A percentile compares a stretch with the other conserved stretches of the same genome.
phyloP scores from a whole-genome alignment of 2,329 filamentous ascomycete species.

The Sordariomycetes sp. region DNA sequence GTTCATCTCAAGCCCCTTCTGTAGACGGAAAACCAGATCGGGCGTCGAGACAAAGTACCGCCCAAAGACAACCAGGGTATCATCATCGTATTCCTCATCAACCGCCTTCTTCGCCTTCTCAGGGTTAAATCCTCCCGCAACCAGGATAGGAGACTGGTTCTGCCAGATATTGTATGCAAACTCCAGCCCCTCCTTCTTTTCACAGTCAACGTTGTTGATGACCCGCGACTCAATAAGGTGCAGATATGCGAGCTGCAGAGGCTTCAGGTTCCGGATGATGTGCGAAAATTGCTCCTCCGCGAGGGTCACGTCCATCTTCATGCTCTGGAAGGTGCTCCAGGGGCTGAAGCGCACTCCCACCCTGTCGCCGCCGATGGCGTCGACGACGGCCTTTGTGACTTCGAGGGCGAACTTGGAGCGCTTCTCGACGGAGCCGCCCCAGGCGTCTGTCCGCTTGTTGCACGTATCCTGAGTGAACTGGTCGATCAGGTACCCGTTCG shows the following conservation, averaged over 20 bases:
- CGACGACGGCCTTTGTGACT: conserved; percentile 23
- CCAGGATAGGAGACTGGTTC: conserved; percentile 11
- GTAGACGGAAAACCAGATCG: conserved; percentile 14
- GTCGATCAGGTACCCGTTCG: conserved; percentile 48
- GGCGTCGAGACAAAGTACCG: conserved; percentile 18
- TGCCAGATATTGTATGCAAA: conserved; percentile 21
- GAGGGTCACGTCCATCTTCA: conserved; percentile 48
- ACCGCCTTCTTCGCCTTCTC: conserved; percentile 13
- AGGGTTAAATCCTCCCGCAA: conserved; percentile 19
- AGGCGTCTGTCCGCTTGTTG: conserved; percentile 36
- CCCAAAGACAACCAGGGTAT: conserved; percentile 19
- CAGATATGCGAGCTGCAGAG: conserved; percentile 43
- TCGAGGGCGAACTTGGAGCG: conserved; percentile 38
- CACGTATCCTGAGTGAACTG: conserved; percentile 41
- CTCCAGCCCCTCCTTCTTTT: conserved; percentile 17
- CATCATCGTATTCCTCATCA: conserved; percentile 15
- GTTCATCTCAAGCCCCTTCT: conserved; percentile 13
- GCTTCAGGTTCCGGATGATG: conserved; percentile 34
- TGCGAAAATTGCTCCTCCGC: conserved; percentile 43
- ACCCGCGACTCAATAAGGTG: conserved; percentile 48
- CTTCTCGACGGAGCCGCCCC: conserved; percentile 38
- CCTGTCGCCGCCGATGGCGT: conserved; percentile 32
- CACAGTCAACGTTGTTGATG: conserved; percentile 23
- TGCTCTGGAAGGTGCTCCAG: conserved; percentile 46
- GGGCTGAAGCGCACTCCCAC: conserved; percentile 46